Conservation (phyloP, 2,329 filamentous ascomycete genomes). For the Aspergillus fumigatus region DNA sequence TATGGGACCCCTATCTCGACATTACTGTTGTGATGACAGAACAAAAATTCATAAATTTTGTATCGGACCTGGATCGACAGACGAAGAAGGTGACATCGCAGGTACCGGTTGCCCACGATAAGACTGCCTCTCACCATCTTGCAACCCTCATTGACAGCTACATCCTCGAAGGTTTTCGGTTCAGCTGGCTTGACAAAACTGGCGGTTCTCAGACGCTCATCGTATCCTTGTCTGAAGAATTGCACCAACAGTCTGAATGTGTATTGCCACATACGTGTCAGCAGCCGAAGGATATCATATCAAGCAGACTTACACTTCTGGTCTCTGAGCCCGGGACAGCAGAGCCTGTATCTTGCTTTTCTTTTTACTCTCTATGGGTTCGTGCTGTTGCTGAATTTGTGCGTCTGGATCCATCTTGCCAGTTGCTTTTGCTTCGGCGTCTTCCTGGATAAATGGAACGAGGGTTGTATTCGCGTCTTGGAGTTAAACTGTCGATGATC, state of each 20-base stretch:
- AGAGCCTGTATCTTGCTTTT: not conserved
- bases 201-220: not conserved
- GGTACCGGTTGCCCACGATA: slow-evolving; percentile 2
- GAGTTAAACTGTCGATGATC: not conserved
- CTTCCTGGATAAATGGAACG: not conserved
- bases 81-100: slow-evolving; percentile 10
- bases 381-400: not conserved
- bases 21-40: slow-evolving; percentile 4
- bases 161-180: slow-evolving; percentile 6
- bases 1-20: slow-evolving; percentile 11
- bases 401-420: not conserved
- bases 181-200: slow-evolving; percentile 1
- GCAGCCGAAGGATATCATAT: not conserved
- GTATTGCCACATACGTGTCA: not conserved
- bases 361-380: not conserved
- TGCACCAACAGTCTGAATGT: not conserved
- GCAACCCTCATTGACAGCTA: slow-evolving; percentile 4
- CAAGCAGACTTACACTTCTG: not conserved
- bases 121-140: slow-evolving; percentile 4
- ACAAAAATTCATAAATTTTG: slow-evolving; percentile 11
- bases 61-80: slow-evolving; percentile 12
- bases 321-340: not conserved
- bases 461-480: not conserved
- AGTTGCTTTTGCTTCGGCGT: not conserved
- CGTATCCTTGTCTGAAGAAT: slow-evolving; percentile 8